Evolutionary conservation across 2,329 filamentous ascomycete genomes (phyloP), one percentile per base, ranked within the genome.

Genomic region (Ceratocystis ficicola): DNA sequence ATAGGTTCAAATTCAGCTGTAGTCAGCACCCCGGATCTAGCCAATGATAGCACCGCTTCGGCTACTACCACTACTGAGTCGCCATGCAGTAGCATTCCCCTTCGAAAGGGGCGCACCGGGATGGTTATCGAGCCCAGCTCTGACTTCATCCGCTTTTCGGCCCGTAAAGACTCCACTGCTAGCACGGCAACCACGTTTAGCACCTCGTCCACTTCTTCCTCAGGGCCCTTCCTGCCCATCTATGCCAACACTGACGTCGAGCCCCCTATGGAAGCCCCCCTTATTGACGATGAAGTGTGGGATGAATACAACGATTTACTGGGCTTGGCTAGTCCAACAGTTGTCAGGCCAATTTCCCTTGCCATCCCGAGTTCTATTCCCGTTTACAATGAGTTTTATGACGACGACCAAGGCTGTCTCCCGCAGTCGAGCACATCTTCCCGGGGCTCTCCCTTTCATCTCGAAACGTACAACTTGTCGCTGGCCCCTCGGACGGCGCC

Each of bases 231-330:
- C n/a, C 75, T 81, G 15, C 77, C 80, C 63, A 84, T 82, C 65
- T 85, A 81, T 69, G 79, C 80, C n/a, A 81, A 82, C 5, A 83
- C 86, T 2, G 86, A 88, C 5, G 76, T 90, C 1, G 78, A 88
- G 25, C 87, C 88, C 0, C 76, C 78, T 2, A 79, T 83, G 1
- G 79, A 78, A 57, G 83, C 85, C 3, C 86, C 84, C 0, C 80
- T 86, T 3, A 84, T 78, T 0, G 89, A 95, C 69, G 93, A 96
- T 71, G 93, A 96, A 72, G 82, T 96, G 1, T 97, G 93, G 93
- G 86, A 92, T 63, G 93, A 95, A 75, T 96, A 95, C 72, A 86
- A 97, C 70, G 93, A 96, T 71, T 77, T 96, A 12, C 82, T 96
- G 65, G 88, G 89, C 64, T 41, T 55, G 22, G 52, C 62, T 87